A percentile compares a stretch with the other conserved stretches of the same genome.
These are phyloP conservation scores for Phyllosticta citriasiana DNA, from an alignment of 2,329 filamentous ascomycete species.

Conservation along the genomic window DNA sequence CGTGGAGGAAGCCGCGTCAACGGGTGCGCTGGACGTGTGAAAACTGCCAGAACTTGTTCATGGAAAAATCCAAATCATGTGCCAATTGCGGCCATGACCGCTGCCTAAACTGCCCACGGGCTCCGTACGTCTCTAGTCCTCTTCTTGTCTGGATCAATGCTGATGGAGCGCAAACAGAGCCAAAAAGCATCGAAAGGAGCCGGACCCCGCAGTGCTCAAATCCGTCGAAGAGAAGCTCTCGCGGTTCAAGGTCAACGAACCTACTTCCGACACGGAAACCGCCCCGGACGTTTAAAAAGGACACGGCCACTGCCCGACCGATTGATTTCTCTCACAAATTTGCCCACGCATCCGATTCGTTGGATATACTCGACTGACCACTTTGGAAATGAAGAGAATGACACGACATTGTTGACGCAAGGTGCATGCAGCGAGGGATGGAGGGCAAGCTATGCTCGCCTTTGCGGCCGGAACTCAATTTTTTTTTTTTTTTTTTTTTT, in stretches of 20 bases:
- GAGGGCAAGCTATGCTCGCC: neutral
- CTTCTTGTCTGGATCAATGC: neutral
- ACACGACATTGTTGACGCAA: neutral
- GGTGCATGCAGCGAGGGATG: neutral
- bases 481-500: neutral
- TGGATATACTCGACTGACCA: neutral
- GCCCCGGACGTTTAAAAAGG: neutral
- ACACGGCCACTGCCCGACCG: neutral
- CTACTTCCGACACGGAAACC: neutral
- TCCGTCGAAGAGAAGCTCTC: slow-evolving; percentile 47
- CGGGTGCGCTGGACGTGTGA: slow-evolving; percentile 46
- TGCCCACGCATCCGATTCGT: neutral
- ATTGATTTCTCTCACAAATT: neutral
- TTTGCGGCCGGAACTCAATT: neutral
- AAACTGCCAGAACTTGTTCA: slow-evolving; percentile 51
- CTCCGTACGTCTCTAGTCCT: slow-evolving; percentile 23
- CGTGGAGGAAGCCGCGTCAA: slow-evolving; percentile 35
- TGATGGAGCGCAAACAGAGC: slow-evolving; percentile 29
- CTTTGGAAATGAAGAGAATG: neutral
- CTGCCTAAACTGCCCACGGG: slow-evolving; percentile 49
- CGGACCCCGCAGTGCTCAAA: slow-evolving; percentile 51
- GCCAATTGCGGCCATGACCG: slow-evolving; percentile 50
- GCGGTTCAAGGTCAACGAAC: slow-evolving; percentile 13
- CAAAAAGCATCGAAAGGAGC: slow-evolving; percentile 46
- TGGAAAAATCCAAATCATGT: slow-evolving; percentile 47